Percentiles rank a stretch among this genome's conserved stretches.
Evolutionary conservation across 352 stramenopile species (phyloP).

Genomic region (Phytophthora aleatoria): DNA sequence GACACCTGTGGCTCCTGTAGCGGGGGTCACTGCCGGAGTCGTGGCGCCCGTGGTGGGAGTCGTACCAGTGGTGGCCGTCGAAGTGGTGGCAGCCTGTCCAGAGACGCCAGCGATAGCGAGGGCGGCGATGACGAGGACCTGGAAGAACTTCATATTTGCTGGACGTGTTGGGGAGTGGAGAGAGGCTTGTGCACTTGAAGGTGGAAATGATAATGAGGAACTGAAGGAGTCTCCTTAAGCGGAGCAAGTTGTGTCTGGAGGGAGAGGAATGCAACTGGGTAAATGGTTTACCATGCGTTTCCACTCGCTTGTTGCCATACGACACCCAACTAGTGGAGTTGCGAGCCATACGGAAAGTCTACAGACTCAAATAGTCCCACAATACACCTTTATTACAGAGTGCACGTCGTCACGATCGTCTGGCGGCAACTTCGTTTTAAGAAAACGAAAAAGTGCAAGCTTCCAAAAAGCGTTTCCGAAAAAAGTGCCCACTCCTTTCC

Average conservation of each 20-base stretch:
- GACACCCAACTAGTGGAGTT: constrained; percentile 4
- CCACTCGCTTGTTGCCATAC: too few relatives aligned
- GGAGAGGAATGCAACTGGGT: constrained; percentile 11
- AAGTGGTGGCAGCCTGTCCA: constrained; percentile 14
- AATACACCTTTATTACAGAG: too few relatives aligned
- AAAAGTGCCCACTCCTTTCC: too few relatives aligned
- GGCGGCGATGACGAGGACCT: constrained; percentile 32
- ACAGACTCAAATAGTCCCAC: neutral
- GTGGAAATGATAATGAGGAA: constrained; percentile 18
- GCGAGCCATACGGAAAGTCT: neutral
- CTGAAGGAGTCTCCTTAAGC: neutral
- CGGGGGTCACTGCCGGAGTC: constrained; percentile 9
- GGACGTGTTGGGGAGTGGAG: neutral
- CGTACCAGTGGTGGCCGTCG: constrained; percentile 2
- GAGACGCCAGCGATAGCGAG: constrained; percentile 27
- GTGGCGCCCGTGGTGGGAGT: neutral
- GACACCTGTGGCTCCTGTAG: constrained; percentile 3
- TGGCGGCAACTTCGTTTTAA: too few relatives aligned
- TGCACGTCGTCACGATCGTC: too few relatives aligned
- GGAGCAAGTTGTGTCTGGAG: neutral
- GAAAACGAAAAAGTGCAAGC: too few relatives aligned
- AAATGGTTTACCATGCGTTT: constrained; percentile 8
- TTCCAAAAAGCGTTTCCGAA: too few relatives aligned
- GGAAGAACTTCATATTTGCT: constrained; percentile 37
- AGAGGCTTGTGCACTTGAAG: constrained; percentile 22